These are phyloP conservation scores for Reticulascus tulasneorum DNA, from an alignment of 2,329 filamentous ascomycete species.

Conservation along the genomic window DNA sequence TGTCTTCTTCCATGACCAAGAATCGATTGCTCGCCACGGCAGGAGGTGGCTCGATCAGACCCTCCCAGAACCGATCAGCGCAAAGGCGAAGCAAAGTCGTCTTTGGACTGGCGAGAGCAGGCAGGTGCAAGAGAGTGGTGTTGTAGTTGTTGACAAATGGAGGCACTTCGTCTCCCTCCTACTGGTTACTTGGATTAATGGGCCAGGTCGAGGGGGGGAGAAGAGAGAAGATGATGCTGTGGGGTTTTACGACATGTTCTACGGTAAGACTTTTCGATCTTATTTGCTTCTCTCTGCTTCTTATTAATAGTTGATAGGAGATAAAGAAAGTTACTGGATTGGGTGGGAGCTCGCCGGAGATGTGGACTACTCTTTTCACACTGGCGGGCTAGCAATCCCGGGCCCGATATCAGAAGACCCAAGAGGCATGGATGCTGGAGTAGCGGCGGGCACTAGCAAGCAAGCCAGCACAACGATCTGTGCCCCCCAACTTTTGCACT, in stretches of 20 bases:
- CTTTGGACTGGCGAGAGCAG: background rate
- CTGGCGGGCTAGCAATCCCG: background rate
- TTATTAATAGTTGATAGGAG: no score
- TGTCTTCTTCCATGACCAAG: no score
- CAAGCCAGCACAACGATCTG: no score
- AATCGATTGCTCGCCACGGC: no score
- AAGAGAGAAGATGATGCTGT: background rate
- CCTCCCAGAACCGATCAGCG: background rate
- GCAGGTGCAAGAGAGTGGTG: background rate
- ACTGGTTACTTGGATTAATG: background rate
- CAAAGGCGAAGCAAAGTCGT: background rate
- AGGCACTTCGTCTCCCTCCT: background rate
- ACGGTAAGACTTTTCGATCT: no score
- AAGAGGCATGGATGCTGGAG: no score
- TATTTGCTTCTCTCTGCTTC: no score
- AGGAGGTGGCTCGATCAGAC: no score
- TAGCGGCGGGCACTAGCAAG: no score
- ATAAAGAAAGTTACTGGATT: background rate
- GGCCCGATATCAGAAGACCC: no score
- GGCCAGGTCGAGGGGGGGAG: background rate
- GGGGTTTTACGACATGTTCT: background rate
- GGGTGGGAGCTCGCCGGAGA: background rate
- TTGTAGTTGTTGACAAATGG: background rate
- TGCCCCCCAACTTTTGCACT: background rate
- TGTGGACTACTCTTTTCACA: background rate